phyloP scores from a whole-genome alignment of 331 rosid species.

The Stylosanthes scabra region DNA sequence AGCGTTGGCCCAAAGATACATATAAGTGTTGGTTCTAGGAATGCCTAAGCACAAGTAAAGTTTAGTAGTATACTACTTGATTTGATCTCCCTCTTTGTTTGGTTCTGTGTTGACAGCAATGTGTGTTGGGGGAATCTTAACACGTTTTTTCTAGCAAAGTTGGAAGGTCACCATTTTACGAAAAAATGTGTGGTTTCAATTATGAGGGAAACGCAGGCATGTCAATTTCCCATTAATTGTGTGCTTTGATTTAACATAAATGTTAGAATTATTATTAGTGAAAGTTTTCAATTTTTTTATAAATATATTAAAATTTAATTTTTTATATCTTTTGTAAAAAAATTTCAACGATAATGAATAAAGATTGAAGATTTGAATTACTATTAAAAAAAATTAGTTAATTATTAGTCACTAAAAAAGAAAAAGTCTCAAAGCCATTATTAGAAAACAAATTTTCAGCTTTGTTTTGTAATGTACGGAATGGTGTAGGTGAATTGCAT shows the following conservation, averaged over 20 bases:
- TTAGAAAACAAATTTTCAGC: not conserved
- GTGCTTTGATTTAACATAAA: too few species aligned
- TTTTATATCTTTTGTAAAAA: too few species aligned
- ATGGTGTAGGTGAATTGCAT: not conserved
- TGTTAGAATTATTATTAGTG: too few species aligned
- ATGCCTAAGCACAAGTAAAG: conserved; percentile 9
- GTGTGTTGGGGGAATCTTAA: conserved; percentile 4
- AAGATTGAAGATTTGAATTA: too few species aligned
- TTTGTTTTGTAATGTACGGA: not conserved
- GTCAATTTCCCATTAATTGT: not conserved
- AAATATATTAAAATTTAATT: too few species aligned
- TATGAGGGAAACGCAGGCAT: not conserved
- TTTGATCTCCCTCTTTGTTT: not conserved
- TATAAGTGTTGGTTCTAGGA: not conserved
- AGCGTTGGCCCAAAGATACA: conserved; percentile 7
- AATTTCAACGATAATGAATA: too few species aligned
- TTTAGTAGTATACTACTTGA: not conserved
- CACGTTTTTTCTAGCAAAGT: conserved; percentile 10
- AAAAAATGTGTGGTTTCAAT: not conserved
- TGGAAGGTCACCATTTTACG: not conserved
- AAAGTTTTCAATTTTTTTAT: too few species aligned
- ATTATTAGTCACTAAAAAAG: too few species aligned
- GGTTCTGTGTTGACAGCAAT: not conserved
- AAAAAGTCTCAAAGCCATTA: too few species aligned
- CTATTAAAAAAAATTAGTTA: too few species aligned